Evolutionary conservation across 805 yeast genomes (phyloP), one percentile per base, ranked within the genome.

Genomic region (Yarrowia sp.): DNA sequence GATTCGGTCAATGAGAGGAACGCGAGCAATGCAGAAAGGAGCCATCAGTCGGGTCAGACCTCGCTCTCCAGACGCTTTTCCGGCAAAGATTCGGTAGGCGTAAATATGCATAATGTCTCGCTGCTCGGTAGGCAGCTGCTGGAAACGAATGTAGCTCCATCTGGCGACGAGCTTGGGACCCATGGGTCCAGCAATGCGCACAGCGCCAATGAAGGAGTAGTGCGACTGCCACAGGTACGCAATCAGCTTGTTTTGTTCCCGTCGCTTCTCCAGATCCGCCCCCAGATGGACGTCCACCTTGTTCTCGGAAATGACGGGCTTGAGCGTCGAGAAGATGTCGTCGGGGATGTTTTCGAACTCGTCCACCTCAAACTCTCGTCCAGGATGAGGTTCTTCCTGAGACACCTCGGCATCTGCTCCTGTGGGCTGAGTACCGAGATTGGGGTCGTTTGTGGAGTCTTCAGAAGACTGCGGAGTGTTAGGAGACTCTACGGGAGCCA

Each of bases 21-120:
- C 76, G 64, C 97, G 78, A 0, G 97, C 96, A 53, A 84, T 83
- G 0, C 96, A 98, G 3, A 98, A 98, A 6, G 97, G 96, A 0
- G 90, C 91, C 29, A 93, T 75, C 18, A 91, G 77, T 69, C 87
- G 87, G 66, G 90, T 88, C 66, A 94, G 76, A 78, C 92, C 86
- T 71, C 93, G 93, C 74, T 93, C 99, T 6, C 98, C 98, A 0
- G 96, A 88, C 0, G 98, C 98, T 3, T 79, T 82, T 7, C 88
- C 86, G 66, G 86, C 88, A 78, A 94, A 94, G 13, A 92, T 88
- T 4, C 85, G 82, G 73, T 93, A 92, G 0, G 93, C 78, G 71
- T 94, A 94, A 66, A 79, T 78, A 69, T 94, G 98, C 66, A 93
- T 75, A 4, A 82, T 76, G 22, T 73, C 72, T 21, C 79, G 73